Evolutionary conservation across 2,329 filamentous ascomycete genomes (phyloP).

Genomic region (Cadophora luteo-olivacea): DNA sequence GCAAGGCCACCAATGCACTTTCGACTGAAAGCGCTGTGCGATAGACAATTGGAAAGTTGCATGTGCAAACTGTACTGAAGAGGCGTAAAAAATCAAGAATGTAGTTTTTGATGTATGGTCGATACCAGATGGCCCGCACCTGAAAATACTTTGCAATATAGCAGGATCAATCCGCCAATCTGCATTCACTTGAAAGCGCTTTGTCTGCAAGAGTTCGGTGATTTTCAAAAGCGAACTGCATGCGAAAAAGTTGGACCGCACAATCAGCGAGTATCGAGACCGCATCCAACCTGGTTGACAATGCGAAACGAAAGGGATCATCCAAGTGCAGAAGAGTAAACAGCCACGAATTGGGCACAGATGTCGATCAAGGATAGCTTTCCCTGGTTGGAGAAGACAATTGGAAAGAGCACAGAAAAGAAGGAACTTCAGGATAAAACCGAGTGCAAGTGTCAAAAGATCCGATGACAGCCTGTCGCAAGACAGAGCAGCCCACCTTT

Average conservation of each 20-base stretch:
- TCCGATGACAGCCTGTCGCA: conserved; percentile 10
- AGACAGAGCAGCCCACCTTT: background rate
- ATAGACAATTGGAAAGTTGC: background rate
- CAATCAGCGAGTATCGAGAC: conserved; percentile 5
- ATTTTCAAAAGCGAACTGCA: background rate
- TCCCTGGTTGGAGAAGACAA: background rate
- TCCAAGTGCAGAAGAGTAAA: conserved; percentile 4
- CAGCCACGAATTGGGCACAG: background rate
- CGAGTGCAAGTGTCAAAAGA: background rate
- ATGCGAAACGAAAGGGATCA: background rate
- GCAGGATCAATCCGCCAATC: background rate
- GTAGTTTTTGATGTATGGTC: background rate
- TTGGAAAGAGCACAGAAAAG: background rate
- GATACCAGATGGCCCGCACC: background rate
- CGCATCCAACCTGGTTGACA: background rate
- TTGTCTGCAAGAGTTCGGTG: background rate
- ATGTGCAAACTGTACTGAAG: background rate
- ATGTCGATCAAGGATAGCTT: background rate
- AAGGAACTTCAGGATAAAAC: conserved; percentile 2
- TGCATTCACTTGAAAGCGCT: conserved; percentile 6
- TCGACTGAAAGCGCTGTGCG: background rate
- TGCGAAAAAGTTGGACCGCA: background rate
- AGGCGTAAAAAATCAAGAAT: background rate
- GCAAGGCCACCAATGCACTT: background rate
- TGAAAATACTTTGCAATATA: background rate